A percentile compares a stretch with the other conserved stretches of the same genome.
Evolutionary conservation across 2,329 filamentous ascomycete species (phyloP).

Genomic region (Stachybotrys elegans): DNA sequence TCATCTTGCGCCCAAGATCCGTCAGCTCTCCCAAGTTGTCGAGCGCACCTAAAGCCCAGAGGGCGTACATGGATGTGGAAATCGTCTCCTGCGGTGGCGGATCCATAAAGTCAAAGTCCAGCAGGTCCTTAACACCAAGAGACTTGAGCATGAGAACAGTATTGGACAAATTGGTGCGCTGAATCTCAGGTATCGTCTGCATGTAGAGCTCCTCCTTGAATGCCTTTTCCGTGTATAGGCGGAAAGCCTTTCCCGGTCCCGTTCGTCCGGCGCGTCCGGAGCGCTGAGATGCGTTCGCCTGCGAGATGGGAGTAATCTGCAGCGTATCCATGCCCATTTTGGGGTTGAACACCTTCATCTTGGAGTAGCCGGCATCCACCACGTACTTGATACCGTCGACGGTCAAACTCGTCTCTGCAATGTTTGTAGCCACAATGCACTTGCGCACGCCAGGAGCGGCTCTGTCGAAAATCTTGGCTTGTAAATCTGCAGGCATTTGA

Average conservation of each 20-base stretch:
- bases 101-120: slow-evolving; percentile 99
- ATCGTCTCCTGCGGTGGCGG: slow-evolving; percentile 97
- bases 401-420: slow-evolving; percentile 95
- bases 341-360: slow-evolving; percentile 97
- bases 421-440: slow-evolving; percentile 97
- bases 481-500: slow-evolving; percentile 97
- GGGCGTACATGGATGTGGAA: slow-evolving; percentile 91
- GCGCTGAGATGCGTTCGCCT: slow-evolving; percentile 90
- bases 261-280: slow-evolving; percentile 92
- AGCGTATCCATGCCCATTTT: slow-evolving; percentile 99
- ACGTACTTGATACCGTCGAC: slow-evolving; percentile 99
- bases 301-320: slow-evolving; percentile 95
- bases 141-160: slow-evolving; percentile 93
- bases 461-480: slow-evolving; percentile 95
- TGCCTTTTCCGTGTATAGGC: slow-evolving; percentile 88
- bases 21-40: slow-evolving; percentile 94
- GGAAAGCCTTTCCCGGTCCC: slow-evolving; percentile 90
- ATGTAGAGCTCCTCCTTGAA: slow-evolving; percentile 96
- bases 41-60: slow-evolving; percentile 91
- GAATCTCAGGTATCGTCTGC: slow-evolving; percentile 95
- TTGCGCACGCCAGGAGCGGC: slow-evolving; percentile 89
- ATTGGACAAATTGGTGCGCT: slow-evolving; percentile 91
- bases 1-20: slow-evolving; percentile 84
- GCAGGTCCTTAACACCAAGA: slow-evolving; percentile 83
- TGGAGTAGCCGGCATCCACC: slow-evolving; percentile 92